These are phyloP conservation scores for Delphinella strobiligena DNA, from an alignment of 2,329 filamentous ascomycete genomes.

Conservation along the genomic window DNA sequence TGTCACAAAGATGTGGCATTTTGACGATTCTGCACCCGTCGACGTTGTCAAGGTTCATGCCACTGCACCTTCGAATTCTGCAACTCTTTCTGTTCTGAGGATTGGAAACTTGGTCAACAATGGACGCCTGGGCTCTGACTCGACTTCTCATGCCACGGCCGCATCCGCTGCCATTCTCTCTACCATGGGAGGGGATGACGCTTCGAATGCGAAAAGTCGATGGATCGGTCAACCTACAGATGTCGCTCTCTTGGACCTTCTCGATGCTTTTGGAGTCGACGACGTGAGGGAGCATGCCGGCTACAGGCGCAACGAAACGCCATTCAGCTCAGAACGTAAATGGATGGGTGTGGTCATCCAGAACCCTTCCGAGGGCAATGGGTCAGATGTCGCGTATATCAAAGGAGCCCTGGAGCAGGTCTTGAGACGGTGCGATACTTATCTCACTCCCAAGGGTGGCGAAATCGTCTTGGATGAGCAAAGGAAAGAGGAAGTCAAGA, in stretches of 20 bases:
- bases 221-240: slow-evolving; percentile 98
- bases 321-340: slow-evolving; percentile 94
- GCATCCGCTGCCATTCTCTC: slow-evolving; percentile 71
- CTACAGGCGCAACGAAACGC: slow-evolving; percentile 70
- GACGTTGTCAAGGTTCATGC: slow-evolving; percentile 44
- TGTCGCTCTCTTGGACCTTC: slow-evolving; percentile 86
- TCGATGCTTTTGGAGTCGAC: slow-evolving; percentile 83
- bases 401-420: slow-evolving; percentile 89
- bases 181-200: slow-evolving; percentile 56
- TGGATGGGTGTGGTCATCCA: slow-evolving; percentile 94
- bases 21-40: slow-evolving; percentile 50
- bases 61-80: slow-evolving; percentile 51
- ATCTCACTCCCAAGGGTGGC: slow-evolving; percentile 71
- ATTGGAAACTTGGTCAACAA: slow-evolving; percentile 98
- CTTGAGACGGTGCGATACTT: slow-evolving; percentile 77
- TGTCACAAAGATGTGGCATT: slow-evolving; percentile 91
- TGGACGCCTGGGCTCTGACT: slow-evolving; percentile 62
- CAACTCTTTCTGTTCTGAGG: slow-evolving; percentile 68
- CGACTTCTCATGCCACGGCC: slow-evolving; percentile 49
- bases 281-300: slow-evolving; percentile 81
- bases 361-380: slow-evolving; percentile 42
- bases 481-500: slow-evolving; percentile 59
- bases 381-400: slow-evolving; percentile 79
- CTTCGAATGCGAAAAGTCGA: slow-evolving; percentile 60
- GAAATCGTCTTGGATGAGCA: slow-evolving; percentile 75